These are phyloP conservation scores for Hymenoscyphus occultus DNA, from an alignment of 2,329 filamentous ascomycete genomes.

Conservation along the genomic window DNA sequence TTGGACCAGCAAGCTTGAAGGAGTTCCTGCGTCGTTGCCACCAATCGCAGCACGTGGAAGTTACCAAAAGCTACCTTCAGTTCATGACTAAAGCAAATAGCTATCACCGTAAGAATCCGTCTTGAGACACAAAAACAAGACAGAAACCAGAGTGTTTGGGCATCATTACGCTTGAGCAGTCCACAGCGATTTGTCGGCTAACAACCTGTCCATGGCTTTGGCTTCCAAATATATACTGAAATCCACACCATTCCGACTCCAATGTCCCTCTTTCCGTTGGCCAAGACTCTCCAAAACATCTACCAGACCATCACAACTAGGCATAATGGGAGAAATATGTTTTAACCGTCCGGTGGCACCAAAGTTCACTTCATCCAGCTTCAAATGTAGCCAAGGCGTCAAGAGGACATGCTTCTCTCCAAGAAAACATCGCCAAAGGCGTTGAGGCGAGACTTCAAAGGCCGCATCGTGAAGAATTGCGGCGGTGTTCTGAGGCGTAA, in stretches of 20 bases:
- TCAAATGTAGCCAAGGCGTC: conserved; percentile 44
- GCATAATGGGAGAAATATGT: conserved; percentile 45
- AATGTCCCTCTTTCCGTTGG: conserved; percentile 19
- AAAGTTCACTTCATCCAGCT: conserved; percentile 44
- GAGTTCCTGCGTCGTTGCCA: too few species aligned
- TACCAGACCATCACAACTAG: conserved; percentile 42
- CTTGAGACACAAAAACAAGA: too few species aligned
- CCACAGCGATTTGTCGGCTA: conserved; percentile 30
- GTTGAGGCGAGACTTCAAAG: conserved; percentile 45
- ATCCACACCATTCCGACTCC: conserved; percentile 37
- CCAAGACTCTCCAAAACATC: conserved; percentile 40
- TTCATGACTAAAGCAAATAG: too few species aligned
- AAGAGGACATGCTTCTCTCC: conserved; percentile 43
- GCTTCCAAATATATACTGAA: conserved; percentile 37
- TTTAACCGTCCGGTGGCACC: conserved; percentile 26
- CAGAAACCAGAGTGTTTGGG: not conserved
- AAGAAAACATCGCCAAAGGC: conserved; percentile 47
- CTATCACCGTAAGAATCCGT: too few species aligned
- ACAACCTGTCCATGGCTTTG: conserved; percentile 31
- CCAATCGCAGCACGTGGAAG: too few species aligned
- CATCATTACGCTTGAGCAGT: not conserved
- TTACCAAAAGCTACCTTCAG: too few species aligned
- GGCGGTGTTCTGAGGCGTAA: conserved; percentile 40
- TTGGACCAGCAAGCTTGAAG: too few species aligned
- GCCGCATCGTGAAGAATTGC: conserved; percentile 44